Percentiles rank a stretch among this genome's conserved stretches.
Evolutionary conservation across 768 basidiomycete genomes (phyloP).

Genomic region (Tulasnella sp.): DNA sequence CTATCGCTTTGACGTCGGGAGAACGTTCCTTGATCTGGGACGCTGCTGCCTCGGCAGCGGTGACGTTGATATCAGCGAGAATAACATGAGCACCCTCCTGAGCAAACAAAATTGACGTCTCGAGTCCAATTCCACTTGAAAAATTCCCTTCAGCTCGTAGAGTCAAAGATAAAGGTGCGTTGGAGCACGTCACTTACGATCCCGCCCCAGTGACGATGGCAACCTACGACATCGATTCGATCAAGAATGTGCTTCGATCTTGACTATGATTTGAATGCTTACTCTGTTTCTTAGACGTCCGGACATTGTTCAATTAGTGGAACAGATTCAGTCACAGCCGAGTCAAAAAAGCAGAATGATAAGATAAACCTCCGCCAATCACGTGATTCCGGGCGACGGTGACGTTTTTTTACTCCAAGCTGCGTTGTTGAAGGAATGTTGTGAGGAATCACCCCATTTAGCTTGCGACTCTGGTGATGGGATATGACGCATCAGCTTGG

Average conservation of each 20-base stretch:
- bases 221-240: conserved; percentile 30
- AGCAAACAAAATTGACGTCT: conserved; percentile 90
- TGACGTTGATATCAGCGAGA: conserved; percentile 74
- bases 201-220: conserved; percentile 81
- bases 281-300: conserved; percentile 5
- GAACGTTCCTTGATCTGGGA: conserved; percentile 48
- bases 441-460: too few relatives aligned
- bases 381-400: too few relatives aligned
- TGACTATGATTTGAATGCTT: conserved; percentile 19
- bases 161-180: neutral
- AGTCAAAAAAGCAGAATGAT: too few relatives aligned
- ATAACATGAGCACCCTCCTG: conserved; percentile 86
- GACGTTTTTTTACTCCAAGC: too few relatives aligned
- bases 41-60: conserved; percentile 55
- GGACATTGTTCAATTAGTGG: too few relatives aligned
- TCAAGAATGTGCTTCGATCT: conserved; percentile 32
- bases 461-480: too few relatives aligned
- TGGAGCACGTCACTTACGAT: conserved; percentile 42
- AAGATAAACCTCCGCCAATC: too few relatives aligned
- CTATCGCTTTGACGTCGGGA: conserved; percentile 53
- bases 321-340: too few relatives aligned
- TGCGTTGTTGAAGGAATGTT: too few relatives aligned
- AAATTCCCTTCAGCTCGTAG: conserved; percentile 16
- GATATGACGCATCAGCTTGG: too few relatives aligned
- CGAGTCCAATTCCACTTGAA: conserved; percentile 84